Evolutionary conservation across 2,329 filamentous ascomycete genomes (phyloP), one percentile per base, ranked within the genome.

Genomic region (Penicillium sumatraense): DNA sequence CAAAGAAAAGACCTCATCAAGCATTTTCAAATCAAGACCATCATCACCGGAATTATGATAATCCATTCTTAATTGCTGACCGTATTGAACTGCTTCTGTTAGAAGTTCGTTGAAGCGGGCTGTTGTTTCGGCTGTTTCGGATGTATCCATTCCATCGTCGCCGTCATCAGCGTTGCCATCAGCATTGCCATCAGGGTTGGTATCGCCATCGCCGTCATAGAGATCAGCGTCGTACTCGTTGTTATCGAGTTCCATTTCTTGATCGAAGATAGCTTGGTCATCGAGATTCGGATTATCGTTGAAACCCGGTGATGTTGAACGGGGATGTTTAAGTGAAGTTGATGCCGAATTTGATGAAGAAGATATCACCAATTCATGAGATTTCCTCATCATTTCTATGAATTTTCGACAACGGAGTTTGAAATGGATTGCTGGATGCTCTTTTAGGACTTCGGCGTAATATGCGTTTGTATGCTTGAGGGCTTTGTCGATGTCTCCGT

Each of bases 401-500:
- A 98, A 97, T 70, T 95, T 96, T 57, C 92, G 87, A 70, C 93
- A 97, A 62, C 89, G 86, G 46, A 99, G 80, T 54, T 88, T 89
- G 75, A 99, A 98, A 70, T 93, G 87, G 14, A 97, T 91, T 51
- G 91, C 86, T 51, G 90, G 86, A 67, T 96, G 91, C 20, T 90
- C 84, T 44, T 85, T 81, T 16, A 99, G 82, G 1, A 98, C 91
- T 21, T 83, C 82, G 5, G 91, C 89, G 66, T 97, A 99, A 68
- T 87, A 90, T 11, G 81, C 80, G 47, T 87, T 85, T 3, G 90
- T 96, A 65, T 88, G 84, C 71, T 92, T 89, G n/a, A 98, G 81
- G 0, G 93, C 93, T 63, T 84, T 86, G 73, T 98, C 95, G 56
- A 99, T 90, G 66, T 99, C 91, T 20, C 95, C 95, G 56, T 96